Evolutionary conservation across 495 filamentous ascomycete species (phyloP), one percentile per base, ranked within the genome.

Genomic region (Astrothelium subdiscretum): DNA sequence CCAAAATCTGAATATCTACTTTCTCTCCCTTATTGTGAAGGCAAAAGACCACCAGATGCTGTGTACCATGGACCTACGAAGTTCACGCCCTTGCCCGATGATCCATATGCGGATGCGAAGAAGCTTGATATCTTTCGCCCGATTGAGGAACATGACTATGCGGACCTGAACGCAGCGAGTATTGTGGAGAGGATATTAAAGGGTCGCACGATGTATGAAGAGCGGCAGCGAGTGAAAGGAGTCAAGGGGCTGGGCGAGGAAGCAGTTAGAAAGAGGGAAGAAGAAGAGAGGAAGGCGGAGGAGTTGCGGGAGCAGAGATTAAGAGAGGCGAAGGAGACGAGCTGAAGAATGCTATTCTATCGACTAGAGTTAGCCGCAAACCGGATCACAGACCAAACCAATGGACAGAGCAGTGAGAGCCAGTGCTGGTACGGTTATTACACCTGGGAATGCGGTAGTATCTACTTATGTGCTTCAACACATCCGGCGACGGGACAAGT

Each of bases 41-140:
- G 24, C 4, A 40, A 29, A 4, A 27, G 51, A 1, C 26, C 57
- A 18, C 89, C 90, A 3, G 78, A 87, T 69, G 86, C 83, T 3
- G 91, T 99, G 59, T 99, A 97, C 73, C 94, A 99, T 75, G 94
- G 94, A 11, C 90, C 91, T 0, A 97, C 95, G 0, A 83, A 87
- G 24, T 96, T 95, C 72, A 95, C 96, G 75, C 88, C 89, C 1
- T 79, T 88, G 24, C 89, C 85, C 29, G 87, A 90, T 67, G 92
- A 97, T 72, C 90, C 92, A 1, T 98, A 97, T 73, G 74, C 76
- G 15, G 89, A 80, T 11, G 85, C 91, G 57, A 77, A 74, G 60
- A 24, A 54, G 12, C 52, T 74, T 26, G 68, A 68, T 32, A 74
- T 77, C 59, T 77, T 72, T 64, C 59, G 64, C 40, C 67, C 77